Base-by-base conservation (phyloP, 495 filamentous ascomycete species). In the Neurospora discreta region DNA sequence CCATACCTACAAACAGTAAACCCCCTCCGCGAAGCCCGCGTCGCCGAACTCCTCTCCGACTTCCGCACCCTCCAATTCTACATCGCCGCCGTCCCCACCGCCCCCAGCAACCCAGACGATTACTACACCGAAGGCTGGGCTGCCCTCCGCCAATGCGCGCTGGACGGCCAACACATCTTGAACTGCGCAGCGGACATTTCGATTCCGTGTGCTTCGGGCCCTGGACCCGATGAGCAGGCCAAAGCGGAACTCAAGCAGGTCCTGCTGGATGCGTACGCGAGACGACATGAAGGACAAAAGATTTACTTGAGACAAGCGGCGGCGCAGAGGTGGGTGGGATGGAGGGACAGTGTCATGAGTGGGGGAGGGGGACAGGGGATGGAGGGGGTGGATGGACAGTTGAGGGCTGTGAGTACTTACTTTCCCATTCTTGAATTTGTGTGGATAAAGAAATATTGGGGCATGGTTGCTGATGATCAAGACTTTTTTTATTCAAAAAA, bases 281-380 rank as follows among this genome's bases (percentile, higher is more conserved):
- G 94, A 69, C 88, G 94, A 69, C 93, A 96, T 84, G 90, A 92
- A 80, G 92, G 87, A 42, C 93, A 95, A 79, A 92, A 90, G 80
- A 93, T 94, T 73, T 94, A 94, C 75, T 86, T 95, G 20, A 89
- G 91, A 38, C 90, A 92, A 46, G 88, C 87, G 5, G 92, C 93
- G 16, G 92, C 90, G 23, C 88, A 89, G 75, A 86, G 92, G 78
- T 97, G 94, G 94, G 82, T 92, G 74, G 90, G 92, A 74, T 87
- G 90, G 75, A 87, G 93, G 44, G 85, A 90, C 23, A 82, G 84
- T 42, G 83, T 93, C 60, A 84, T 95, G 36, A 85, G 88, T 74
- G 39, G 39, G 1, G 39, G 39, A 87, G 91, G 68, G 85, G 41
- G 41, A 85, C 69, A 79, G 39, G 83, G 86, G 65, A 87, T 91